Base-by-base conservation (phyloP, 192 early-diverging fungal species). In the Dissophora ornata region DNA sequence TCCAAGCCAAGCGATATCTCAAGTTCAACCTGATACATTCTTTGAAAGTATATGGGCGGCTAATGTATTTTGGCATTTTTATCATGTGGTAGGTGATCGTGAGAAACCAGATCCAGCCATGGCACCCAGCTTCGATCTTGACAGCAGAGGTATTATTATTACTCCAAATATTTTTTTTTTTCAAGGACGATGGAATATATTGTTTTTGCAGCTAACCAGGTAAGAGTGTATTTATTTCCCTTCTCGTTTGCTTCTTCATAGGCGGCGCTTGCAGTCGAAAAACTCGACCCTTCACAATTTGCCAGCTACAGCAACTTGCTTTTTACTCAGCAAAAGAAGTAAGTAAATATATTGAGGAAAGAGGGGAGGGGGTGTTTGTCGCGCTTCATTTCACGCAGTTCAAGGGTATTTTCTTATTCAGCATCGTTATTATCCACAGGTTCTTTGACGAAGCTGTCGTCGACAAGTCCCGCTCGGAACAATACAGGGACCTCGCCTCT, bases 51-150 rank as follows among this genome's bases (percentile, higher is more conserved):
- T n/a, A n/a, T n/a, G n/a, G n/a, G n/a, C n/a, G n/a, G n/a, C n/a
- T n/a, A n/a, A n/a, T n/a, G n/a, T n/a, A n/a, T n/a, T n/a, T n/a
- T n/a, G n/a, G n/a, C n/a, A n/a, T n/a, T n/a, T n/a, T n/a, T n/a
- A n/a, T n/a, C n/a, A n/a, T n/a, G n/a, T n/a, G n/a, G n/a, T 58
- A 69, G 33, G 73, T 95, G 45, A 71, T 91, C 16, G 90, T 95
- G 69, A 83, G 92, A 18, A 91, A 95, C 63, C 94, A 95, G 75
- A 83, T 95, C 47, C 94, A 95, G 58, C 90, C 92, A 1, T 94
- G 94, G 94, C 93, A 95, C 71, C 92, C 93, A 0, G 69, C 79
- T 22, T 91, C 89, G 1, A 90, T 90, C 4, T 57, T 93, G 28
- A 70, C 93, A 51, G 90, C 93, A 58, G 94, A 95, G 71, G 87